Conservation (phyloP, 345 rosid genomes). For the Carallia pectinifolia region DNA sequence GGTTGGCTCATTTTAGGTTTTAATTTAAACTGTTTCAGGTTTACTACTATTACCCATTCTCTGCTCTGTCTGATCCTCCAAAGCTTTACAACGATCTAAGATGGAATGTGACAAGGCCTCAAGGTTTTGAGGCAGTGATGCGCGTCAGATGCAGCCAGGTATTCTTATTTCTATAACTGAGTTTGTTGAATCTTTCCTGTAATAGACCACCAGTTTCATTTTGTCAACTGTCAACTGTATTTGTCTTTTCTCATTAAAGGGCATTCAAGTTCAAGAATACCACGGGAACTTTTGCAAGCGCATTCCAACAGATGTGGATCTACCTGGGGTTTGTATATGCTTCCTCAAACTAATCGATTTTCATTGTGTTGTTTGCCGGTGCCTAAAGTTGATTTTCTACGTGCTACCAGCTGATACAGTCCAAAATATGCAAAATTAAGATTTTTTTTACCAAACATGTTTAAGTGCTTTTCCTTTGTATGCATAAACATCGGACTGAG, state of each 20-base stretch:
- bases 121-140: conserved; percentile 99
- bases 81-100: conserved; percentile 97
- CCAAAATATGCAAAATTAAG: no score
- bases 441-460: no score
- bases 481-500: no score
- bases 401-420: no score
- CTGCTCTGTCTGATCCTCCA: conserved; percentile 83
- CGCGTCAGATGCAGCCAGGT: conserved; percentile 98
- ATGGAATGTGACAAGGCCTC: conserved; percentile 98
- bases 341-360: not conserved
- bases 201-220: no score
- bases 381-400: no score
- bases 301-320: conserved; percentile 93
- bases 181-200: no score
- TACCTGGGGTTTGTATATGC: conserved; percentile 74
- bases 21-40: conserved; percentile 46
- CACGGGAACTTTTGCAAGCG: conserved; percentile 94
- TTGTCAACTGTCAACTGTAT: not conserved
- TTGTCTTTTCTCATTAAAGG: conserved; percentile 5
- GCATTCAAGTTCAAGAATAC: conserved; percentile 57
- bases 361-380: no score
- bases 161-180: conserved; percentile 1
- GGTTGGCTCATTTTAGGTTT: not conserved
- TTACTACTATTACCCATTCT: conserved; percentile 87
- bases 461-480: no score